Evolutionary conservation across 192 early-diverging fungal species (phyloP).

Genomic region (Allomyces javanicus): DNA sequence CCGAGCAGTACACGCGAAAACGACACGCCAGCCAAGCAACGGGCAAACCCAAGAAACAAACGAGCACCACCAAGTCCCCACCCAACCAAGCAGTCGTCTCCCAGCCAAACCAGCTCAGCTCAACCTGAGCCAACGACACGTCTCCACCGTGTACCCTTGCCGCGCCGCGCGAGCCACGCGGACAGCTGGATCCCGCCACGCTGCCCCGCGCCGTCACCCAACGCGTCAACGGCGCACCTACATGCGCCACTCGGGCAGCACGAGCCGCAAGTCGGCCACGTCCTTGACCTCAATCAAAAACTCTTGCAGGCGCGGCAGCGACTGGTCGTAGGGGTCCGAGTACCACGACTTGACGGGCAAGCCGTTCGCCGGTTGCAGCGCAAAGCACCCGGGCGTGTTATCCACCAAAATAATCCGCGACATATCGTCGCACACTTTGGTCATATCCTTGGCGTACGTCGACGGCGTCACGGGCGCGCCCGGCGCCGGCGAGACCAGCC

Average conservation of each 20-base stretch:
- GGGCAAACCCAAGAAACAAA: no score
- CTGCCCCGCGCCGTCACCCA: no score
- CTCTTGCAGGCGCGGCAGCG: neutral
- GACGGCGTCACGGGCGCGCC: neutral
- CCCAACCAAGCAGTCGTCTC: no score
- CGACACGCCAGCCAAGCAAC: no score
- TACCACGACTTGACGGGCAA: neutral
- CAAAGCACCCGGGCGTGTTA: neutral
- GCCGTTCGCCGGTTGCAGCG: neutral
- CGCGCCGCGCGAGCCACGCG: no score
- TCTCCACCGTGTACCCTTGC: no score
- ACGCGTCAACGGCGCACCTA: no score
- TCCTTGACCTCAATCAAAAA: neutral
- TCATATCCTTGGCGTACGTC: neutral
- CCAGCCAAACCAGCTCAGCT: no score
- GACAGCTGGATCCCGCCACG: no score
- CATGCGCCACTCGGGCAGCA: neutral
- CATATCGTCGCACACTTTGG: neutral
- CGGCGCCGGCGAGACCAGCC: neutral
- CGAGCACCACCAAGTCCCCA: no score
- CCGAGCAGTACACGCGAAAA: no score
- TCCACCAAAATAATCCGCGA: neutral
- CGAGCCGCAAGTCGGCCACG: neutral
- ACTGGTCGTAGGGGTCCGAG: neutral
- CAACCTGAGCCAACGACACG: no score